phyloP scores from a whole-genome alignment of 768 basidiomycete species.

The Lyophyllum semitale region DNA sequence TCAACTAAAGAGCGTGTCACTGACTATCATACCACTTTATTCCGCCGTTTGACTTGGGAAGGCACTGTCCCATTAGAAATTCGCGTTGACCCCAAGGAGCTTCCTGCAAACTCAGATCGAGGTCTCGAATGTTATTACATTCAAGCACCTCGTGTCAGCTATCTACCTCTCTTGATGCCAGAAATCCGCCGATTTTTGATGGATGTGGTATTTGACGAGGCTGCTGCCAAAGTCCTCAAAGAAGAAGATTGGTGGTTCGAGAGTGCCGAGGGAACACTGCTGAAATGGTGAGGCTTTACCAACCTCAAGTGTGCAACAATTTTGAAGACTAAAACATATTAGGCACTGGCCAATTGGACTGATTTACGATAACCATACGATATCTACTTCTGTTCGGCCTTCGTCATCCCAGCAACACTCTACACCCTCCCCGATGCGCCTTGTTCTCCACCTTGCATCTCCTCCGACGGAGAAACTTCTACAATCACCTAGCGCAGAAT shows the following conservation, averaged over 20 bases:
- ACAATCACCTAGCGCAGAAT: constrained; percentile 75
- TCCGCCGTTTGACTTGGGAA: constrained; percentile 89
- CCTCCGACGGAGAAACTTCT: constrained; percentile 88
- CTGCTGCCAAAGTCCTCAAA: constrained; percentile 69
- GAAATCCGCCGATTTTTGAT: constrained; percentile 87
- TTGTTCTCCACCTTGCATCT: constrained; percentile 84
- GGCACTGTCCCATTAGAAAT: constrained; percentile 89
- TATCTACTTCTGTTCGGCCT: constrained; percentile 58
- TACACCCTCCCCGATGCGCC: constrained; percentile 61
- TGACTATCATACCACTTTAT: constrained; percentile 72
- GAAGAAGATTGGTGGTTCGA: constrained; percentile 99
- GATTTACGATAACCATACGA: constrained; percentile 84
- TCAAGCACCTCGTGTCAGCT: constrained; percentile 89
- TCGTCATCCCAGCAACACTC: constrained; percentile 42
- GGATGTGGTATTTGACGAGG: constrained; percentile 91
- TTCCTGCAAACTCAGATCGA: constrained; percentile 88
- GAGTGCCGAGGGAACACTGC: constrained; percentile 74
- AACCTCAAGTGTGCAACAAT: constrained; percentile 6
- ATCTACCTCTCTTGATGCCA: constrained; percentile 88
- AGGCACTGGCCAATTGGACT: constrained; percentile 99
- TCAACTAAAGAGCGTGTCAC: constrained; percentile 39
- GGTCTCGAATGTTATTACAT: constrained; percentile 89
- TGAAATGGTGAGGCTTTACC: constrained; percentile 75
- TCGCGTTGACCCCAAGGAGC: constrained; percentile 84
- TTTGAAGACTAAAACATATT: background rate